Base-by-base conservation (phyloP, 352 stramenopile genomes). In the Blastocystis sp. region DNA sequence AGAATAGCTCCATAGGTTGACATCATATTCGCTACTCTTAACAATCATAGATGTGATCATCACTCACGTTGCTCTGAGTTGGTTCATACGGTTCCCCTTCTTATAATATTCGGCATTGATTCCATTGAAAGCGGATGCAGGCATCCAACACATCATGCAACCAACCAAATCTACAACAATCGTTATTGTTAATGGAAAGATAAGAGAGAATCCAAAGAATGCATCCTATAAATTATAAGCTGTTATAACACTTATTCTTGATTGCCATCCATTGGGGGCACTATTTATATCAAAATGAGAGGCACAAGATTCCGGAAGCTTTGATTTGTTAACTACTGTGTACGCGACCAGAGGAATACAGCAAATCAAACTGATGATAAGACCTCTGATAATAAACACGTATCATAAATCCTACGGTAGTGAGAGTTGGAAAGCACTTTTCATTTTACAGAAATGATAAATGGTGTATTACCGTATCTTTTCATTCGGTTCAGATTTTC, bases 11-110 rank as follows among this genome's bases (percentile, higher is more conserved):
- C 71, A 46, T 66, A 67, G 16, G 58, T 49, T 27, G 51, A 32
- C 5, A 67, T 11, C 71, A 83, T 83, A 21, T 83, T 83, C 43
- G 66, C 32, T n/a, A 83, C n/a, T 83, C 51, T 49, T 83, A 51
- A 1, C 3, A 56, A 51, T 14, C 32, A 35, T 35, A 43, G 14
- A 2, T 37, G 35, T 29, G 29, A 24, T 29, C 12, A 16, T 32
- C 0, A n/a, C 43, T 83, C 65, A 83, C 71, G 12, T 67, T 24
- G 51, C 39, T 32, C 49, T 65, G 3, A 83, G 27, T 32, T 21
- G 21, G 27, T 65, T 66, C 5, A 66, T 42, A 37, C 51, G 46
- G 27, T 83, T 83, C 9, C 27, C 29, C 21, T 59, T 37, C 54
- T 83, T 63, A 42, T 66, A 66, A 16, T 83, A 83, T 12, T 63